Conservation (phyloP, 75 land plant species). For the Selaginella moellendorffii region DNA sequence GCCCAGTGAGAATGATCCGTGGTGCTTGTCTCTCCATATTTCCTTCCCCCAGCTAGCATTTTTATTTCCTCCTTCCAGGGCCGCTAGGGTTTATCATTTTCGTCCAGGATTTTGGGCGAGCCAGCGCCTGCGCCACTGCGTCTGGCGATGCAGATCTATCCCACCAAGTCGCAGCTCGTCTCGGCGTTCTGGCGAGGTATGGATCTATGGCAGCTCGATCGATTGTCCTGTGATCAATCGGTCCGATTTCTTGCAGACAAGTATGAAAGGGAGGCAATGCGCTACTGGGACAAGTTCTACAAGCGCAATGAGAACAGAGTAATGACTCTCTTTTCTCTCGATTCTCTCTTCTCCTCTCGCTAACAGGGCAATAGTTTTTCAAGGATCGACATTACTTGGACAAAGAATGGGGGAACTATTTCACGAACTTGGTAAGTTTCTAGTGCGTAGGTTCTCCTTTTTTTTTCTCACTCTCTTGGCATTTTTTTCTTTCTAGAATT, state of each 20-base stretch:
- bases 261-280: conserved; percentile 85
- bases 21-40: no score
- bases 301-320: conserved; percentile 74
- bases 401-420: conserved; percentile 92
- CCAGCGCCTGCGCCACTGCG: background rate
- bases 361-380: conserved; percentile 47
- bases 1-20: no score
- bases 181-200: conserved; percentile 19
- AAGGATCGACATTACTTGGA: conserved; percentile 97
- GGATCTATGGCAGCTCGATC: background rate
- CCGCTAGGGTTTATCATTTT: no score
- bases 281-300: conserved; percentile 93
- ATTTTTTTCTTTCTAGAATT: background rate
- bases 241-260: no score
- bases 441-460: background rate
- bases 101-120: conserved; percentile 4
- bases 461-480: background rate
- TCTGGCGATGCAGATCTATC: conserved; percentile 15
- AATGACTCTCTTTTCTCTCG: background rate
- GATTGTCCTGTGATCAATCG: conserved; percentile 1
- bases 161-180: conserved; percentile 10
- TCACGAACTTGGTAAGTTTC: conserved; percentile 25
- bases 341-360: background rate
- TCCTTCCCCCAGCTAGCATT: no score
- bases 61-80: no score